A percentile compares a stretch with the other conserved stretches of the same genome.
These are phyloP conservation scores for Leishmania turanica DNA, from an alignment of 208 protist species.

Conservation along the genomic window DNA sequence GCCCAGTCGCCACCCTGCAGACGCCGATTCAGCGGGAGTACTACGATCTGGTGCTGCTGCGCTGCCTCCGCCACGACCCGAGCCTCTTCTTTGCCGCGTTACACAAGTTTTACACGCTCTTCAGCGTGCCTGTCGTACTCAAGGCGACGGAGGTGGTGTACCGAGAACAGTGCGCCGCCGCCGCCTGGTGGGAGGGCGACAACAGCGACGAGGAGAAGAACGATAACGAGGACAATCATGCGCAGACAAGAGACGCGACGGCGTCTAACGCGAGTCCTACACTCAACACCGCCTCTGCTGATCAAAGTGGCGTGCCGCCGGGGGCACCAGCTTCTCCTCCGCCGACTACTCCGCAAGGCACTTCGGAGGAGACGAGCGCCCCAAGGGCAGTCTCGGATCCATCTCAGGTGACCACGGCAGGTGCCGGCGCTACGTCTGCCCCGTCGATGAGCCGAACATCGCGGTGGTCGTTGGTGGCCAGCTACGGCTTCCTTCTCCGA, in stretches of 20 bases:
- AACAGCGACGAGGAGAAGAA: slow-evolving; percentile 11
- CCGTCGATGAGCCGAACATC: slow-evolving; percentile 29
- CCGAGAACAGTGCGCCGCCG: slow-evolving; percentile 22
- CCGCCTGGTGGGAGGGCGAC: slow-evolving; percentile 19
- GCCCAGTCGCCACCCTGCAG: slow-evolving; percentile 15
- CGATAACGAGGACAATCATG: neutral
- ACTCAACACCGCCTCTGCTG: neutral
- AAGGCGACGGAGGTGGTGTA: slow-evolving; percentile 48
- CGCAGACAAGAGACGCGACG: neutral
- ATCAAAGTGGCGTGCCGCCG: neutral
- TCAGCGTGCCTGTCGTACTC: slow-evolving; percentile 39
- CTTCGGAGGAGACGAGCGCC: neutral
- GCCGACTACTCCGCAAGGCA: neutral
- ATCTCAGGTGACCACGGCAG: neutral
- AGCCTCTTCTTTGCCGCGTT: slow-evolving; percentile 36
- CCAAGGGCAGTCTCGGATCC: neutral
- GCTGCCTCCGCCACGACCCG: slow-evolving; percentile 46
- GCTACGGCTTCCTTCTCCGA: slow-evolving; percentile 58
- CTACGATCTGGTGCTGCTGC: slow-evolving; percentile 75
- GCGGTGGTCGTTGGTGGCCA: slow-evolving; percentile 47
- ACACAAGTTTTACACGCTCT: slow-evolving; percentile 30
- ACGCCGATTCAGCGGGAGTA: slow-evolving; percentile 51
- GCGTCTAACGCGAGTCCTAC: neutral
- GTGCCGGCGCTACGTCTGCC: neutral
- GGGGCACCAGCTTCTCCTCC: neutral